These are phyloP conservation scores for Penicillium paradoxum DNA, from an alignment of 495 filamentous ascomycete species.

Conservation along the genomic window DNA sequence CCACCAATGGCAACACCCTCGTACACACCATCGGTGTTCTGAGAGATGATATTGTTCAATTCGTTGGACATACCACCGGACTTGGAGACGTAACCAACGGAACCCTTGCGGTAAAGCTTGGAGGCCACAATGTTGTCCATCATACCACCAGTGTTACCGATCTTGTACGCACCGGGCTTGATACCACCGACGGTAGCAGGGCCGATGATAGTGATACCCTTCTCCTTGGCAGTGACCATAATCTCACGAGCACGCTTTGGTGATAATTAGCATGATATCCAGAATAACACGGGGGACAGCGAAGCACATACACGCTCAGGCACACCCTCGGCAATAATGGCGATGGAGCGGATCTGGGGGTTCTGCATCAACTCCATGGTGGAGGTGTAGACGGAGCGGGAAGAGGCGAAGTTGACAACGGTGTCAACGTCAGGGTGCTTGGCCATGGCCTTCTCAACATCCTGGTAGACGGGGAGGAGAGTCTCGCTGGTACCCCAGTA, in stretches of 20 bases:
- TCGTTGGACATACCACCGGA: conserved; percentile 99
- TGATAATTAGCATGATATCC: conserved; percentile 15
- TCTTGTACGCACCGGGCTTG: conserved; percentile 99
- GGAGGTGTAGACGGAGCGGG: conserved; percentile 93
- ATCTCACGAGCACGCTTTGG: conserved; percentile 90
- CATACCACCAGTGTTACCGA: conserved; percentile 99
- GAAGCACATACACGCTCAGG: conserved; percentile 79
- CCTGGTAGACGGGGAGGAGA: conserved; percentile 96
- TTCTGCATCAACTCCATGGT: conserved; percentile 97
- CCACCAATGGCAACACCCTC: conserved; percentile 99
- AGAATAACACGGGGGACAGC: neutral
- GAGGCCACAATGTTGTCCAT: conserved; percentile 99
- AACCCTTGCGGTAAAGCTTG: conserved; percentile 98
- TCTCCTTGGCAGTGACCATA: conserved; percentile 88
- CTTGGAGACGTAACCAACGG: conserved; percentile 98
- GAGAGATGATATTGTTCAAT: conserved; percentile 97
- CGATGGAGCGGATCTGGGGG: conserved; percentile 95
- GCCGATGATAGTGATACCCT: conserved; percentile 98
- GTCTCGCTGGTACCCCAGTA: conserved; percentile 99
- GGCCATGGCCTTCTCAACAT: conserved; percentile 85
- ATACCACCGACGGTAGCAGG: conserved; percentile 98
- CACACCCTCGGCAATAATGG: conserved; percentile 98
- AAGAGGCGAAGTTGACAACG: conserved; percentile 98
- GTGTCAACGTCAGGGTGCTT: conserved; percentile 98
- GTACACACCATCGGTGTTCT: conserved; percentile 94